These are phyloP conservation scores for Lachnellula suecica DNA, from an alignment of 2,329 filamentous ascomycete genomes.

Conservation along the genomic window DNA sequence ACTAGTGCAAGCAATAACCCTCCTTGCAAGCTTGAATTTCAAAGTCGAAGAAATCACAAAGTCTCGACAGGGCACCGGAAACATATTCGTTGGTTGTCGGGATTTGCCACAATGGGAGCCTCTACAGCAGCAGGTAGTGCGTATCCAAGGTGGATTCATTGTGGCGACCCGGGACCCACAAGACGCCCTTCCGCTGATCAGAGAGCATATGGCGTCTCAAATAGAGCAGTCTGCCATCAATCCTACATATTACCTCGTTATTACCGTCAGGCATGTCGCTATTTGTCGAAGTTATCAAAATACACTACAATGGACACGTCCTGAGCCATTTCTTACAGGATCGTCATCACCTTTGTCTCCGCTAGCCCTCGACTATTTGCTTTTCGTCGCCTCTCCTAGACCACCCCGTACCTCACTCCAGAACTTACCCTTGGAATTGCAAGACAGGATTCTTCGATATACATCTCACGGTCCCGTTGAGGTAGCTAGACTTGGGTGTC, in stretches of 20 bases:
- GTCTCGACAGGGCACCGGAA: background rate
- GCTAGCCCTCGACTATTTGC: background rate
- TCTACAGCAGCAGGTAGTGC: background rate
- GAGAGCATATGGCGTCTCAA: background rate
- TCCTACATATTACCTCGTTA: background rate
- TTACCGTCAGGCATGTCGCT: background rate
- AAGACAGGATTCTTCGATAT: constrained; percentile 1
- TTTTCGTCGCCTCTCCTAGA: background rate
- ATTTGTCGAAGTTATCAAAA: background rate
- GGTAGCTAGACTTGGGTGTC: background rate
- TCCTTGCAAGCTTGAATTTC: background rate
- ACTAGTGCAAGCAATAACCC: background rate
- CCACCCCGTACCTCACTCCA: background rate
- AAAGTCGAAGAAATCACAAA: background rate
- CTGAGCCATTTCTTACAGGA: background rate
- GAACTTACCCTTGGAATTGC: background rate
- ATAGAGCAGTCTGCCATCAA: background rate
- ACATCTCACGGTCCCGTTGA: background rate
- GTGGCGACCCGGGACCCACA: background rate
- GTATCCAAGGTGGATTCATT: background rate
- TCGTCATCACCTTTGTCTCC: background rate
- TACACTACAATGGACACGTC: background rate
- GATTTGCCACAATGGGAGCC: background rate
- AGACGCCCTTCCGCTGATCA: background rate
- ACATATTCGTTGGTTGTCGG: background rate